Conservation (phyloP, 1,284 basidiomycete species). For the Ceratobasidium sp. region DNA sequence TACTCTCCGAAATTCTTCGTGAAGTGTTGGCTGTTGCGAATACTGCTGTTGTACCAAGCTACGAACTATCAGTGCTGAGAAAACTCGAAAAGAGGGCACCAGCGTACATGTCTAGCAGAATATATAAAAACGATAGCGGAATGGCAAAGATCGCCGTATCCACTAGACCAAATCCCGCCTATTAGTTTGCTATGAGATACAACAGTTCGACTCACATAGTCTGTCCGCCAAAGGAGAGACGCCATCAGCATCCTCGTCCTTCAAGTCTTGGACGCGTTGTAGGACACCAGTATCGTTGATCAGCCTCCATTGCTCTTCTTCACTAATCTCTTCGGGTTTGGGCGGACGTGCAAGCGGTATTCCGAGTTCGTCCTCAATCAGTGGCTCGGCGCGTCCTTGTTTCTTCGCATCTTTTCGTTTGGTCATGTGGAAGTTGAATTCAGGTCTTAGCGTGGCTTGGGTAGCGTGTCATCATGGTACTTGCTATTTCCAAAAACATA, state of each 20-base stretch:
- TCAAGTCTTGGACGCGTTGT: background rate
- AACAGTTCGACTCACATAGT: slow-evolving; percentile 16
- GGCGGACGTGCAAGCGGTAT: slow-evolving; percentile 14
- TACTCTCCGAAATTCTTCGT: slow-evolving; percentile 17
- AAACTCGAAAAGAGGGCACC: background rate
- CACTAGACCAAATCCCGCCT: background rate
- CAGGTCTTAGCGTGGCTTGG: background rate
- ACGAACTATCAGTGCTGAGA: background rate
- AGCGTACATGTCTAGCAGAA: slow-evolving; percentile 20
- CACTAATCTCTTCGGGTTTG: background rate
- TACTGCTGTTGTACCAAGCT: slow-evolving; percentile 33
- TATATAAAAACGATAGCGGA: slow-evolving; percentile 12
- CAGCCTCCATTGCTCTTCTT: slow-evolving; percentile 30
- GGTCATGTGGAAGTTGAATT: slow-evolving; percentile 21
- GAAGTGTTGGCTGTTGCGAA: slow-evolving; percentile 24
- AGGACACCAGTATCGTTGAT: slow-evolving; percentile 30
- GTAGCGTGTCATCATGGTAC: slow-evolving; percentile 6
- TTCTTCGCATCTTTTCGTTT: slow-evolving; percentile 15
- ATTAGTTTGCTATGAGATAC: background rate
- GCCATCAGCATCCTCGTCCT: background rate
- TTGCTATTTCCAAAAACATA: slow-evolving; percentile 17
- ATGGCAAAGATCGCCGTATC: slow-evolving; percentile 30
- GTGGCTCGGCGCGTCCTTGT: background rate
- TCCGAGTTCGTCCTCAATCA: slow-evolving; percentile 24
- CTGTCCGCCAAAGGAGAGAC: slow-evolving; percentile 10